phyloP scores from a whole-genome alignment of 768 basidiomycete genomes.

The Myochromella boudieri region DNA sequence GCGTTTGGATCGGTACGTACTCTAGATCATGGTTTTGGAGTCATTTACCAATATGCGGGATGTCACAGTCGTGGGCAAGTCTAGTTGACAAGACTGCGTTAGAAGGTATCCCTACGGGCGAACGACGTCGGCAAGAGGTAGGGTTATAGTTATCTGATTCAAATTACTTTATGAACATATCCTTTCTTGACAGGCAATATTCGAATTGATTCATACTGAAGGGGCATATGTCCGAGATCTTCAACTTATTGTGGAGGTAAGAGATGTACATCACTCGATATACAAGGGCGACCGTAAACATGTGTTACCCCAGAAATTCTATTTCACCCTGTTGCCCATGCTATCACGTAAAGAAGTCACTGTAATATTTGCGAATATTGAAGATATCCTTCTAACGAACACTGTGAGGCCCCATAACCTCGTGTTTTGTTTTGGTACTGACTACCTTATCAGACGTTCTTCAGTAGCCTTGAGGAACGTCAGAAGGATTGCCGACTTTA shows the following conservation, averaged over 20 bases:
- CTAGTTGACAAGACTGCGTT: slow-evolving; percentile 83
- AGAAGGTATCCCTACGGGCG: slow-evolving; percentile 73
- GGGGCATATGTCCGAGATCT: slow-evolving; percentile 86
- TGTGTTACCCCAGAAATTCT: slow-evolving; percentile 93
- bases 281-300: too few species aligned
- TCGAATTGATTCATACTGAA: slow-evolving; percentile 93
- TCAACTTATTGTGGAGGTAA: slow-evolving; percentile 88
- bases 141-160: slow-evolving; percentile 5
- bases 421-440: not conserved
- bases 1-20: slow-evolving; percentile 65
- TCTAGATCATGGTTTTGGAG: slow-evolving; percentile 3
- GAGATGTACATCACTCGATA: slow-evolving; percentile 17
- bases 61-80: slow-evolving; percentile 83
- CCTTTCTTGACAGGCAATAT: slow-evolving; percentile 63
- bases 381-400: slow-evolving; percentile 88
- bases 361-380: slow-evolving; percentile 90
- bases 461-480: slow-evolving; percentile 87
- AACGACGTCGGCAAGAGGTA: slow-evolving; percentile 89
- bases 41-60: not conserved
- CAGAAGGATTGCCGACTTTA: slow-evolving; percentile 93
- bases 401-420: slow-evolving; percentile 51
- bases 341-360: slow-evolving; percentile 76
- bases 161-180: not conserved
- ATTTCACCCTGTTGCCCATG: slow-evolving; percentile 70
- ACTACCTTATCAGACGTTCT: slow-evolving; percentile 54